Evolutionary conservation across 345 rosid species (phyloP).

Genomic region (Rhodomyrtus tomentosa): DNA sequence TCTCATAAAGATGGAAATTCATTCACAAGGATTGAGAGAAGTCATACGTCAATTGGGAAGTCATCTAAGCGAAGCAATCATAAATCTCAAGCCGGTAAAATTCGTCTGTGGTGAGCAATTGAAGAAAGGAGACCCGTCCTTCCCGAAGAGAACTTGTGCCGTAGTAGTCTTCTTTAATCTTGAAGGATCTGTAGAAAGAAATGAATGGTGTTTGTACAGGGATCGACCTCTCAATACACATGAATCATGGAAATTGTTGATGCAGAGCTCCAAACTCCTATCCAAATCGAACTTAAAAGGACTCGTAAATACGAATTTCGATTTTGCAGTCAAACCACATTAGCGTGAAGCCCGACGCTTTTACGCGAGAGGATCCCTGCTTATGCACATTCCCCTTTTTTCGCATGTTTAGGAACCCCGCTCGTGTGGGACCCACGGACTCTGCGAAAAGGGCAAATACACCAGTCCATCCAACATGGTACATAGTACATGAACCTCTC

Average conservation of each 20-base stretch:
- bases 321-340: neutral
- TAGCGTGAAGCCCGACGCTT: too few relatives aligned
- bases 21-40: neutral
- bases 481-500: neutral
- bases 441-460: neutral
- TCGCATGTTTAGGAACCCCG: neutral
- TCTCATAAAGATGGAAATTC: neutral
- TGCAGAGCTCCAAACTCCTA: neutral
- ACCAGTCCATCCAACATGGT: neutral
- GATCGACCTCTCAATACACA: neutral
- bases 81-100: neutral
- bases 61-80: neutral
- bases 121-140: neutral
- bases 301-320: neutral
- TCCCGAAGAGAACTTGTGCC: neutral
- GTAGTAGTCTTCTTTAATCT: neutral
- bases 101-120: neutral
- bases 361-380: neutral
- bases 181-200: neutral
- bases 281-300: neutral
- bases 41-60: neutral
- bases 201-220: neutral
- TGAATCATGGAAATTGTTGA: neutral
- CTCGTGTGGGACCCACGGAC: neutral
- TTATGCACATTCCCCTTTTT: neutral